Evolutionary conservation across 192 early-diverging fungal species (phyloP), one percentile per base, ranked within the genome.

Genomic region (Coemansia sp.): DNA sequence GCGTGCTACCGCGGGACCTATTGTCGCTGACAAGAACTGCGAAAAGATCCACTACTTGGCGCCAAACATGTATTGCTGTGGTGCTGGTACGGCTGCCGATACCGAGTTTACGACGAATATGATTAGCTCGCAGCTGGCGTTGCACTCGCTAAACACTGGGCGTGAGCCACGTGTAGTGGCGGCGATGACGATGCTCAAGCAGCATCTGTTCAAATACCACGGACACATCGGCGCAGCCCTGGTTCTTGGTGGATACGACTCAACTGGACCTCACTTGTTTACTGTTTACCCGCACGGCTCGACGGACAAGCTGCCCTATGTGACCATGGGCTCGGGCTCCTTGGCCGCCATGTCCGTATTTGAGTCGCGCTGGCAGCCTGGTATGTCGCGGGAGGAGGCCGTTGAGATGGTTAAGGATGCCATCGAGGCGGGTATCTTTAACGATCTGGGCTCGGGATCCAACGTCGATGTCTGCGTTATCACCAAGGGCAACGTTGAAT

Each of bases 11-110:
- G 87, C 87, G 38, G 97, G 94, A 20, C 87, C 96, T 22, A 98
- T 97, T 71, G 96, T 99, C 10, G 93, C 94, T 1, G 96, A 99
- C 87, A 99, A 99, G 85, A 98, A 99, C 84, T 98, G 96, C 83
- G 89, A 93, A 84, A 99, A 99, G 86, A 96, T 99, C 62, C 96
- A 97, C 86, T 97, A 96, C 72, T 74, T 99, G 50, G 93, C 95
- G 43, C 96, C 95, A 67, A 99, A 99, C 84, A 95, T 96, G 88
- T 91, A 97, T 86, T 98, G 96, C 84, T 95, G 94, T 73, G 96
- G 97, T 63, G 97, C 96, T 27, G 96, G 97, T 69, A 99, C 97
- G 15, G 97, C 97, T n/a, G 97, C 97, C 24, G 97, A 99, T 85
- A 97, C 96, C 29, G 94, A 96, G 76, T 94, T 93, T 74, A 95